Base-by-base conservation (phyloP, 495 filamentous ascomycete genomes). In the Cenococcum geophilum region DNA sequence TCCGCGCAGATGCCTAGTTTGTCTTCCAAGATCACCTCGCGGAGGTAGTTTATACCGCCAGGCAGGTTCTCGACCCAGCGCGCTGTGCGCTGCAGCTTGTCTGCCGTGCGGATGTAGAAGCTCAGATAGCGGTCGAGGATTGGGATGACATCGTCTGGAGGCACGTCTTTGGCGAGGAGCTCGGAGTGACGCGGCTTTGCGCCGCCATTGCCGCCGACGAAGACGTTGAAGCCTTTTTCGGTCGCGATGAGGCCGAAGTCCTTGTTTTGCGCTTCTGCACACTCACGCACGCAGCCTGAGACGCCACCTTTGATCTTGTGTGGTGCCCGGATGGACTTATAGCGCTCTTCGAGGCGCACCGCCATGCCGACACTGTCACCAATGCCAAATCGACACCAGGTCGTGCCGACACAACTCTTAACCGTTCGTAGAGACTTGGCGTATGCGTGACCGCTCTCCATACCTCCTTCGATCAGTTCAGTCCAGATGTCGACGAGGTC, bases 361-460 rank as follows among this genome's bases (percentile, higher is more conserved):
- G 92, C 92, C 88, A 97, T 92, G 23, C 92, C 92, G n/a, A 97
- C 92, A 75, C 88, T 93, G 76, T 97, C 92, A 42, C 90, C 90
- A 59, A 96, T 85, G 61, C 92, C 92, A 65, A 89, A 97, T 5
- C 92, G 80, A 68, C 92, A 97, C 92, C 92, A 97, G 1, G 89
- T 95, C 1, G 88, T 93, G 27, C 92, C 92, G 3, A 97, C 92
- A 68, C 92, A 97, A 66, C 87, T 89, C 82, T 96, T 97, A 65
- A 97, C 87, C 9, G 92, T 95, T 48, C 92, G 81, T 57, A 97
- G 76, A 21, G 88, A 87, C 75, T 97, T 97, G 27, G 90, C 92
- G 70, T 97, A 97, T 1, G 91, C 92, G 70, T 97, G 91, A 0
- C 92, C 92, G 71, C 85, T 90, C 73, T 97, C 92, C 88, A 96